Base-by-base conservation (phyloP, 768 basidiomycete species). In the Serpula lacrymans region DNA sequence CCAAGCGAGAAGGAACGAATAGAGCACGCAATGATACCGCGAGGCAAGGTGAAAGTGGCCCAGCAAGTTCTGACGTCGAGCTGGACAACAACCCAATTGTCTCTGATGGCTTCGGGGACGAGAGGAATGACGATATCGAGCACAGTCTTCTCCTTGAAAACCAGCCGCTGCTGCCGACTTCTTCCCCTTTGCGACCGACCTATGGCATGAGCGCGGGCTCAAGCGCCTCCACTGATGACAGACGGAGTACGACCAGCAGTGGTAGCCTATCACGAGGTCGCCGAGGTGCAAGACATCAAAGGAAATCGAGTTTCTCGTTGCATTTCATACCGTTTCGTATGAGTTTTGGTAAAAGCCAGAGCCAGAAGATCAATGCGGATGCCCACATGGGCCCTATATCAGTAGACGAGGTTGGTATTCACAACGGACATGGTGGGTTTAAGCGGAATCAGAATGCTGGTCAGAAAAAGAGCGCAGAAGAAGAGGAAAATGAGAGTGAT, bases 401-500 rank as follows among this genome's bases (percentile, higher is more conserved):
- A 0, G 69, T 72, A 6, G 71, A 72, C 38, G 63, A 71, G 9
- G 54, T 70, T 31, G n/a, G n/a, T n/a, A n/a, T n/a, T n/a, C n/a
- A n/a, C n/a, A n/a, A n/a, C n/a, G n/a, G n/a, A n/a, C n/a, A n/a
- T n/a, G n/a, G n/a, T n/a, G n/a, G n/a, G 55, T 6, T 45, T 41
- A 34, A 28, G 48, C 43, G 16, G 48, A 29, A 48, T 42, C 37
- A 51, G 43, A 32, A 59, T 51, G 18, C 42, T 46, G 26, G 50
- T 51, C 38, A 34, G 43, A 17, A 43, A 49, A 47, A 51, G 21
- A 42, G 57, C n/a, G 29, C 39, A 34, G 48, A 57, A 25, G 52
- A 43, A 29, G 53, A 70, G 22, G 70, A 63, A 25, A 73, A 71
- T 35, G 90, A 90, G 62, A 74, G 77, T 20, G 78, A 80, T 46